Percentiles rank a stretch among this genome's conserved stretches.
Evolutionary conservation across 2,329 filamentous ascomycete genomes (phyloP).

Genomic region (Calonectria naviculata): DNA sequence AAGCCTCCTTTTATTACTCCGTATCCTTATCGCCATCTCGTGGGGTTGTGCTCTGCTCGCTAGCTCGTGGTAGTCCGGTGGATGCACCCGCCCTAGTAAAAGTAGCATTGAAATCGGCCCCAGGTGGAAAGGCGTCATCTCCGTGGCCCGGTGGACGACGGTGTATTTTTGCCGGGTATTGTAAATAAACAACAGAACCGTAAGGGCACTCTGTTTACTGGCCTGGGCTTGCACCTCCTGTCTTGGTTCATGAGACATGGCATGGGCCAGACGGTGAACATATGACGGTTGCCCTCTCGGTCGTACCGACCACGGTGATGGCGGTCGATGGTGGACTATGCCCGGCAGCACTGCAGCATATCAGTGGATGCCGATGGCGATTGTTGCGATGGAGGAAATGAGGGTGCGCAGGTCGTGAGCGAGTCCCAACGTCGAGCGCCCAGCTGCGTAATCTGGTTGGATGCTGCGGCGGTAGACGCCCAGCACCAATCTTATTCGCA

Average conservation of each 20-base stretch:
- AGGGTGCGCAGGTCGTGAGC: conserved; percentile 31
- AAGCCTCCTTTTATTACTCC: not conserved
- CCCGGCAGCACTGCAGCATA: not conserved
- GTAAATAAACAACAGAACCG: conserved; percentile 40
- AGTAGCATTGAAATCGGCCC: conserved; percentile 21
- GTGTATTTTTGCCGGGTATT: conserved; percentile 19
- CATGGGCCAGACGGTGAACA: conserved; percentile 33
- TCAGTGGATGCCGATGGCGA: conserved; percentile 5
- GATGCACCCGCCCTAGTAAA: conserved; percentile 19
- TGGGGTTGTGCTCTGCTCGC: conserved; percentile 12
- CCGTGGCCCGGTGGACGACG: conserved; percentile 26
- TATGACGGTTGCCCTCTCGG: conserved; percentile 23
- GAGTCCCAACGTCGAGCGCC: conserved; percentile 25
- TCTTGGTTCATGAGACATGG: conserved; percentile 36
- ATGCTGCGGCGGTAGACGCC: conserved; percentile 21
- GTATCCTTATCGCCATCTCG: conserved; percentile 20
- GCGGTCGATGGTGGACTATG: conserved; percentile 14
- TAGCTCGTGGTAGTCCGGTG: conserved; percentile 16
- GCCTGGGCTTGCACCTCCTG: conserved; percentile 15
- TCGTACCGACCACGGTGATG: conserved; percentile 19
- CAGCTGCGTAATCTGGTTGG: conserved; percentile 27
- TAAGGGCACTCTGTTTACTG: conserved; percentile 22
- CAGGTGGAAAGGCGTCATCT: conserved; percentile 15
- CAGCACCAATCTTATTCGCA: conserved; percentile 44
- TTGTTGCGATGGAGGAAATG: conserved; percentile 34